These are phyloP conservation scores for Globisporangium canariense DNA, from an alignment of 352 stramenopile species.

Conservation along the genomic window DNA sequence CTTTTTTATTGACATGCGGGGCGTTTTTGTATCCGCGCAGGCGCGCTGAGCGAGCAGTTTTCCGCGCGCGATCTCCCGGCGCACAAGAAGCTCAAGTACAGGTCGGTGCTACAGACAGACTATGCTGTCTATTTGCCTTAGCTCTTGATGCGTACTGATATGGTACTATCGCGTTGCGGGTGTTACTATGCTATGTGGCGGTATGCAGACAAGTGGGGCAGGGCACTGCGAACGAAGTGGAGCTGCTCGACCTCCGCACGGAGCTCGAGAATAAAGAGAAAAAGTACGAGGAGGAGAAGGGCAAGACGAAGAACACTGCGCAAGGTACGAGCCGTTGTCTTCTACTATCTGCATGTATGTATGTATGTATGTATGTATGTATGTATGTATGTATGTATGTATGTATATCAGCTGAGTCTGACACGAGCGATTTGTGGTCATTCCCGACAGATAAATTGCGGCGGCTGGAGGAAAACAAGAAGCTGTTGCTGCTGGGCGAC, in stretches of 20 bases:
- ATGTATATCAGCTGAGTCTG: background rate
- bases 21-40: constrained; percentile 18
- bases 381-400: constrained; percentile 16
- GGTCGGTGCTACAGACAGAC: constrained; percentile 26
- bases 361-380: constrained; percentile 16
- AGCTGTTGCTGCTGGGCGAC: constrained; percentile 74
- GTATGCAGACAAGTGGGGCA: constrained; percentile 69
- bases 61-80: constrained; percentile 78
- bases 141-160: too few relatives aligned
- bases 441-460: constrained; percentile 47
- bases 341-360: background rate
- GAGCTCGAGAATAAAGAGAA: constrained; percentile 73
- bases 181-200: background rate
- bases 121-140: too few relatives aligned
- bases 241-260: constrained; percentile 66
- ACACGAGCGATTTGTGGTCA: constrained; percentile 1
- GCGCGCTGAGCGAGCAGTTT: constrained; percentile 75
- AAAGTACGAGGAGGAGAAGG: constrained; percentile 72
- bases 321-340: constrained; percentile 47
- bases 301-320: constrained; percentile 74
- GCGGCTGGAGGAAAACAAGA: constrained; percentile 79
- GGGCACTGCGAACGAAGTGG: constrained; percentile 73
- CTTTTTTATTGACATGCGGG: background rate
- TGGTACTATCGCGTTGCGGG: background rate
- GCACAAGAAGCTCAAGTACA: constrained; percentile 81